A percentile compares a stretch with the other conserved stretches of the same genome.
Evolutionary conservation across 2,329 filamentous ascomycete species (phyloP).

Genomic region (Fusarium sublunatum): DNA sequence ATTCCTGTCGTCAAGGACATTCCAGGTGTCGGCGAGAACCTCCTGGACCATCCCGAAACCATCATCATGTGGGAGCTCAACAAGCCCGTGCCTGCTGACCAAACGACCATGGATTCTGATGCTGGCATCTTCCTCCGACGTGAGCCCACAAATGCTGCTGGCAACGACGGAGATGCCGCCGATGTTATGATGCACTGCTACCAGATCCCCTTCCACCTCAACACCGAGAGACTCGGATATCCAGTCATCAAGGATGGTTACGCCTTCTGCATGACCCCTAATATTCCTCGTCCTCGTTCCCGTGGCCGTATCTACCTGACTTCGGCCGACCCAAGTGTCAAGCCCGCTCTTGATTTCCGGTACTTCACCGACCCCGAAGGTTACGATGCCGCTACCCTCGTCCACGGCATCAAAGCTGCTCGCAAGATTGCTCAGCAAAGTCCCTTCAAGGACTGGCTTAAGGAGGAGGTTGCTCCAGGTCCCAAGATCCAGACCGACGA

Average conservation of each 20-base stretch:
- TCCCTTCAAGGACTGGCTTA: constrained; percentile 86
- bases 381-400: constrained; percentile 85
- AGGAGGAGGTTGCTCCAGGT: constrained; percentile 83
- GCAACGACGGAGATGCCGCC: constrained; percentile 77
- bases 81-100: constrained; percentile 77
- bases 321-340: constrained; percentile 77
- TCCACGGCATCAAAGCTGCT: constrained; percentile 80
- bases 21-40: constrained; percentile 70
- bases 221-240: constrained; percentile 84
- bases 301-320: constrained; percentile 82
- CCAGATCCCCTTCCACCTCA: constrained; percentile 91
- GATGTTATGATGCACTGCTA: constrained; percentile 98
- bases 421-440: constrained; percentile 78
- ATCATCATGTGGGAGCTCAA: constrained; percentile 81
- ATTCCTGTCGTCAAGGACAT: constrained; percentile 68
- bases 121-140: constrained; percentile 89
- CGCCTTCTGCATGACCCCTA: constrained; percentile 93
- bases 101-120: constrained; percentile 92
- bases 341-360: constrained; percentile 86
- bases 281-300: constrained; percentile 85
- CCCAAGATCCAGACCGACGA: constrained; percentile 80
- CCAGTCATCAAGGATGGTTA: constrained; percentile 72
- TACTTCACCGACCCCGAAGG: constrained; percentile 90
- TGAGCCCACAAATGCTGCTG: constrained; percentile 73
- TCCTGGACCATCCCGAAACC: constrained; percentile 70